phyloP scores from a whole-genome alignment of 768 basidiomycete genomes.

The Guyanaporus albipodus region DNA sequence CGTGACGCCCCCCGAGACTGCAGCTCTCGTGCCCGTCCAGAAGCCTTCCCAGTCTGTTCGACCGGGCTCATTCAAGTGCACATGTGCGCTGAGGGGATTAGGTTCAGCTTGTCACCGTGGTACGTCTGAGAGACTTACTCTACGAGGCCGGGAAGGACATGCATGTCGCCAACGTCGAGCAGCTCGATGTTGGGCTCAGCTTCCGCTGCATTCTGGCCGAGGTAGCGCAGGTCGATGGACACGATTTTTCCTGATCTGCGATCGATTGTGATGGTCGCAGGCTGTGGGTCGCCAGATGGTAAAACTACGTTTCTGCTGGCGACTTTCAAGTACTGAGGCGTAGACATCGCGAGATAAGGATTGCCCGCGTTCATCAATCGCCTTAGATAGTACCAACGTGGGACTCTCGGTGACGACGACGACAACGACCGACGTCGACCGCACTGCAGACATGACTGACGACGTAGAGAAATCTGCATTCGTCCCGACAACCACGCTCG shows the following conservation, averaged over 20 bases:
- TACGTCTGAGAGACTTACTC: slow-evolving; percentile 46
- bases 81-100: slow-evolving; percentile 62
- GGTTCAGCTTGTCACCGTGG: not conserved
- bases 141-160: slow-evolving; percentile 74
- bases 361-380: not conserved
- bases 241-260: slow-evolving; percentile 55
- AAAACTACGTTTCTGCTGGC: slow-evolving; percentile 57
- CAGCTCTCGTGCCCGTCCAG: slow-evolving; percentile 85
- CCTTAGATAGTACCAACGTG: slow-evolving; percentile 4
- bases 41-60: slow-evolving; percentile 95
- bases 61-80: slow-evolving; percentile 92
- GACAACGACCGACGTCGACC: not conserved
- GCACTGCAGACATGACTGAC: slow-evolving; percentile 21
- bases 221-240: slow-evolving; percentile 39
- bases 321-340: slow-evolving; percentile 35
- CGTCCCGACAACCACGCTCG: slow-evolving; percentile 6
- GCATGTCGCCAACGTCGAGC: slow-evolving; percentile 55
- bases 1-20: slow-evolving; percentile 91
- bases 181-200: slow-evolving; percentile 31
- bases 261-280: slow-evolving; percentile 67
- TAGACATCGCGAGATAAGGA: slow-evolving; percentile 10
- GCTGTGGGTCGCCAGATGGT: slow-evolving; percentile 43
- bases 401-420: slow-evolving; percentile 1
- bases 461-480: slow-evolving; percentile 11
- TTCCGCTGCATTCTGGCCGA: slow-evolving; percentile 26